A percentile compares a stretch with the other conserved stretches of the same genome.
These are phyloP conservation scores for Leptographium flavum DNA, from an alignment of 2,329 filamentous ascomycete genomes.

Conservation along the genomic window DNA sequence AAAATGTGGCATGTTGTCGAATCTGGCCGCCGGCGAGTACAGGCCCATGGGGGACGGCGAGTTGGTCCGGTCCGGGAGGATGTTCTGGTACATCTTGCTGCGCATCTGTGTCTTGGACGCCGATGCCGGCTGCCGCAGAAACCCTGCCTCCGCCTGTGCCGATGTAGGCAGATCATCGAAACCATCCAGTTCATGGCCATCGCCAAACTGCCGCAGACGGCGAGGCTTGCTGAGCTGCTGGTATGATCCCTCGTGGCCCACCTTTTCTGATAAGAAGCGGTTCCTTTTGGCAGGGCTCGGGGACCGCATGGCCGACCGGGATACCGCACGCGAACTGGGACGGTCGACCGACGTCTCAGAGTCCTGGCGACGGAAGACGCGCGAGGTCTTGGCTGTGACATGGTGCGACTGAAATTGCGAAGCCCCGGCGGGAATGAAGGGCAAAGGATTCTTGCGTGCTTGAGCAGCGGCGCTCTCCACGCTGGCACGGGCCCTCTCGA, in stretches of 20 bases:
- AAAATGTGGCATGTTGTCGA: slow-evolving; percentile 44
- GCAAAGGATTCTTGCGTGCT: slow-evolving; percentile 45
- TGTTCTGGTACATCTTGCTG: slow-evolving; percentile 41
- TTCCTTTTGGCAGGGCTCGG: slow-evolving; percentile 40
- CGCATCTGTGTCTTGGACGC: slow-evolving; percentile 49
- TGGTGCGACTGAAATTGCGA: slow-evolving; percentile 60
- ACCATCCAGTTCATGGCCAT: slow-evolving; percentile 79
- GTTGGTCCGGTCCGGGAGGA: slow-evolving; percentile 36
- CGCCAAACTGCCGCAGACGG: slow-evolving; percentile 63
- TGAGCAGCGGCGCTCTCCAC: slow-evolving; percentile 37
- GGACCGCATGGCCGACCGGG: slow-evolving; percentile 42
- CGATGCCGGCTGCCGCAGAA: slow-evolving; percentile 62
- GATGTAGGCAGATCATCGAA: slow-evolving; percentile 95
- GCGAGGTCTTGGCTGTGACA: slow-evolving; percentile 53
- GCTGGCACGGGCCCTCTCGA: slow-evolving; percentile 41
- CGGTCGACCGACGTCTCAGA: slow-evolving; percentile 57
- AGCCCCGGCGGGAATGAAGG: slow-evolving; percentile 67
- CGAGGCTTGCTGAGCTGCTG: slow-evolving; percentile 62
- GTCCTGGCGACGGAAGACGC: slow-evolving; percentile 65
- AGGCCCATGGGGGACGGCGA: slow-evolving; percentile 40
- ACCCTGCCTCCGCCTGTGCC: slow-evolving; percentile 64
- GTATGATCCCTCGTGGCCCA: slow-evolving; percentile 33
- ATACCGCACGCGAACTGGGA: slow-evolving; percentile 41
- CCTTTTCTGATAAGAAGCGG: slow-evolving; percentile 23
- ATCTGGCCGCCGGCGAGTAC: slow-evolving; percentile 40